A percentile compares a stretch with the other conserved stretches of the same genome.
Conservation (phyloP, 2,329 filamentous ascomycete genomes). For the Sclerotinia borealis region DNA sequence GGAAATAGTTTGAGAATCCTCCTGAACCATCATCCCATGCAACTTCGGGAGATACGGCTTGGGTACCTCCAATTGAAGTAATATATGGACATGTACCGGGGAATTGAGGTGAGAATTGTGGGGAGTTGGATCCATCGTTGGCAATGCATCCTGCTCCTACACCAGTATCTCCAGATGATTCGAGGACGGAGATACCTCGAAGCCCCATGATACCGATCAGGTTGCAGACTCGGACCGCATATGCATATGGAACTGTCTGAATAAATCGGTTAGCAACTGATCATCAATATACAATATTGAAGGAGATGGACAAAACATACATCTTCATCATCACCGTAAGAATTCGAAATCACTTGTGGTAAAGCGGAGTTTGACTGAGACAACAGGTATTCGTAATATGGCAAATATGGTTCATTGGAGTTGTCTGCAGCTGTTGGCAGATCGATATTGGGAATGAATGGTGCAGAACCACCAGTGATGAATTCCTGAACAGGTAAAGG, state of each 20-base stretch:
- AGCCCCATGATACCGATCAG: constrained; percentile 47
- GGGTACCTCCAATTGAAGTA: constrained; percentile 25
- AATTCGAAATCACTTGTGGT: constrained; percentile 52
- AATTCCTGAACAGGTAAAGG: constrained; percentile 49
- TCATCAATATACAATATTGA: background rate
- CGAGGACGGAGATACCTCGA: constrained; percentile 47
- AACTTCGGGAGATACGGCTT: constrained; percentile 28
- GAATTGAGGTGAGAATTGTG: constrained; percentile 49
- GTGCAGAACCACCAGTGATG: constrained; percentile 49
- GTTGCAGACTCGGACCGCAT: constrained; percentile 48
- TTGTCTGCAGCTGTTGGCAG: constrained; percentile 20
- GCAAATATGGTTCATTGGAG: constrained; percentile 53
- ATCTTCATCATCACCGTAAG: constrained; percentile 52
- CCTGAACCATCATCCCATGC: constrained; percentile 44
- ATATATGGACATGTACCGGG: constrained; percentile 41
- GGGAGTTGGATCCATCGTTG: constrained; percentile 50
- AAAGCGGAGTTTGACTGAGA: constrained; percentile 37
- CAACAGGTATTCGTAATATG: constrained; percentile 48
- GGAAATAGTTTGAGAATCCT: constrained; percentile 48
- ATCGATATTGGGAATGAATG: constrained; percentile 42
- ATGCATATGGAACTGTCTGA: constrained; percentile 44
- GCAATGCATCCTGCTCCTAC: constrained; percentile 42
- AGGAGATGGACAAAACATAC: background rate
- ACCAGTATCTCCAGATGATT: constrained; percentile 47
- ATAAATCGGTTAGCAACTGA: background rate